Evolutionary conservation across 345 rosid genomes (phyloP), one percentile per base, ranked within the genome.

Genomic region (Populus alba): DNA sequence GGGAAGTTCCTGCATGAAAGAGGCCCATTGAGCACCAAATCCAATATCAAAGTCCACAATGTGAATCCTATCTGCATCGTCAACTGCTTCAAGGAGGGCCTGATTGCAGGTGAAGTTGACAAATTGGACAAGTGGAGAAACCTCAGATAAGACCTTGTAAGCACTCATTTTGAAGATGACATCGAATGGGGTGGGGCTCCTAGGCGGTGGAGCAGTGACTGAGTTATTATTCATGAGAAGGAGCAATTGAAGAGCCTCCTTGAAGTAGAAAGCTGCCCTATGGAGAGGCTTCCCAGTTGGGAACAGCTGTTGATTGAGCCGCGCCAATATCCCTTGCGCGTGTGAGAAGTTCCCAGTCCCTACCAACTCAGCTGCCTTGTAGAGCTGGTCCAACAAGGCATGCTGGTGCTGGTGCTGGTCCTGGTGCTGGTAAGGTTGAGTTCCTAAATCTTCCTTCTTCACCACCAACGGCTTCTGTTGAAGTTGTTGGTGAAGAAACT

Each of bases 311-410:
- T 96, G 99, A 96, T 96, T 96, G 98, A 96, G 99, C 98, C 99
- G 99, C 98, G 99, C 99, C 99, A 96, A 96, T 96, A 96, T 96
- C 98, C 89, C 99, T 89, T 96, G 99, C 92, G 99, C 99, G 97
- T 83, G 87, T 74, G 81, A 78, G 87, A 85, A 87, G 75, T 83
- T 88, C 84, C 91, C 90, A 75, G 87, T 83, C 76, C 83, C 88
- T 68, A 88, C 80, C 83, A 87, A 41, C 86, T 88, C 88, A 38
- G 91, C 88, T 33, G 88, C 89, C 81, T 83, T 82, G 79, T 76
- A 88, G 83, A 88, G 87, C 85, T 83, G 87, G 79, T 87, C 89
- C 63, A 83, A 72, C 80, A 87, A 82, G 25, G 75, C 84, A 66
- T 85, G 83, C 16, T 82, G 78, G 8, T 71, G 75, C 57, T 27